These are phyloP conservation scores for Penstemon newberryi DNA, from an alignment of 257 asterid genomes.

Conservation along the genomic window DNA sequence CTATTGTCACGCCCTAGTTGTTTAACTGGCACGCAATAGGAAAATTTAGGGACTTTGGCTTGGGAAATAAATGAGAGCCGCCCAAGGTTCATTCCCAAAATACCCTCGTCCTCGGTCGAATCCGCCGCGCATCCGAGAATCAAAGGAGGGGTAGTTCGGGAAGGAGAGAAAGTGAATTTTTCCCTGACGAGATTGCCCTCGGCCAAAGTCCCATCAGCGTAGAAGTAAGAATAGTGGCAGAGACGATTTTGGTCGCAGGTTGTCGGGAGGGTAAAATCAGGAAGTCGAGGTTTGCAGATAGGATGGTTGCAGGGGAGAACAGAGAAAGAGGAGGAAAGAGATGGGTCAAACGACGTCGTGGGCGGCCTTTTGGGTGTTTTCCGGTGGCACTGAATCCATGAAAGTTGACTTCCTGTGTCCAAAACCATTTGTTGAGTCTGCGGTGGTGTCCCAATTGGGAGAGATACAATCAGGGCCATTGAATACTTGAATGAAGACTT, in stretches of 20 bases:
- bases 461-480: slow-evolving; percentile 73
- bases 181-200: slow-evolving; percentile 89
- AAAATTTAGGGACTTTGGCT: slow-evolving; percentile 57
- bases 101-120: slow-evolving; percentile 69
- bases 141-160: slow-evolving; percentile 71
- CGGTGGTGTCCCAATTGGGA: slow-evolving; percentile 91
- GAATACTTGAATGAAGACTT: slow-evolving; percentile 64
- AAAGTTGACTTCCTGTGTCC: slow-evolving; percentile 94
- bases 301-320: slow-evolving; percentile 73
- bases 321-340: slow-evolving; percentile 75
- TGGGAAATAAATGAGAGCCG: slow-evolving; percentile 72
- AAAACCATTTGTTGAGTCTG: slow-evolving; percentile 77
- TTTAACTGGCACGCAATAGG: slow-evolving; percentile 74
- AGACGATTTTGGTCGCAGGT: slow-evolving; percentile 69
- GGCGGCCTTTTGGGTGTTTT: slow-evolving; percentile 36
- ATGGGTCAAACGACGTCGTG: slow-evolving; percentile 65
- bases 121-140: slow-evolving; percentile 70
- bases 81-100: slow-evolving; percentile 86
- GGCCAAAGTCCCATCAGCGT: slow-evolving; percentile 83
- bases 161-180: slow-evolving; percentile 49
- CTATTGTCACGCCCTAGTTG: slow-evolving; percentile 22
- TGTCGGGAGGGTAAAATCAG: slow-evolving; percentile 86
- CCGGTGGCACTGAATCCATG: slow-evolving; percentile 81
- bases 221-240: slow-evolving; percentile 81
- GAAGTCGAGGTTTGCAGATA: slow-evolving; percentile 71